Base-by-base conservation (phyloP, 768 basidiomycete genomes). In the Hortiboletus campestris region DNA sequence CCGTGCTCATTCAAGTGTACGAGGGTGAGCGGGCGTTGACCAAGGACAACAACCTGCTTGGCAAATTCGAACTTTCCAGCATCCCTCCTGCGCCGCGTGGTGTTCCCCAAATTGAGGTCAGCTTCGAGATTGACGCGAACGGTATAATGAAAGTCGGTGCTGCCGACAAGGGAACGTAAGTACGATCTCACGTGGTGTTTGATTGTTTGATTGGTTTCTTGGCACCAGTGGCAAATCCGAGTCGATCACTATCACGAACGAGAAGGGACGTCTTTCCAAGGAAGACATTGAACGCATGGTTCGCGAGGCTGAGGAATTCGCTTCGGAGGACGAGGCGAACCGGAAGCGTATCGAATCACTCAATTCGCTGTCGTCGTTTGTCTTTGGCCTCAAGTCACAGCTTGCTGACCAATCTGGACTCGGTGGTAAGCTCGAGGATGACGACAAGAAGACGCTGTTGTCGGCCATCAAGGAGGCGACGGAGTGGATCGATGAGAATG, bases 221-320 rank as follows among this genome's bases (percentile, higher is more conserved):
- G 14, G 1, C 2, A 10, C 1, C 12, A 88, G 85, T 72, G 89
- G 89, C 65, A 94, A 94, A 74, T 86, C 87, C 0, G 85, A 89
- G 72, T 88, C 85, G 41, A 92, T 96, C 73, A 94, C 91, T 38
- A 98, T 97, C 76, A 94, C 85, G 64, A 97, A 97, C 75, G 93
- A 96, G 74, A 95, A 94, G 78, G 94, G 92, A 43, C 91, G 95
- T 76, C 84, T 94, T 22, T 82, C 79, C 45, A 85, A 88, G 62
- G 91, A 93, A 58, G 91, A 97, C 58, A 96, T 97, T 58, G 94
- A 97, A 67, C 90, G 93, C 57, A 97, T 96, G 94, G 90, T 97
- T 53, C 83, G 79, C 31, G 94, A 97, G 65, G 94, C 93, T 5
- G 94, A 98, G 80, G 86, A 94, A 67, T 95, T 91, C 63, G 88